Evolutionary conservation across 192 early-diverging fungal species (phyloP), one percentile per base, ranked within the genome.

Genomic region (Coemansia sp.): DNA sequence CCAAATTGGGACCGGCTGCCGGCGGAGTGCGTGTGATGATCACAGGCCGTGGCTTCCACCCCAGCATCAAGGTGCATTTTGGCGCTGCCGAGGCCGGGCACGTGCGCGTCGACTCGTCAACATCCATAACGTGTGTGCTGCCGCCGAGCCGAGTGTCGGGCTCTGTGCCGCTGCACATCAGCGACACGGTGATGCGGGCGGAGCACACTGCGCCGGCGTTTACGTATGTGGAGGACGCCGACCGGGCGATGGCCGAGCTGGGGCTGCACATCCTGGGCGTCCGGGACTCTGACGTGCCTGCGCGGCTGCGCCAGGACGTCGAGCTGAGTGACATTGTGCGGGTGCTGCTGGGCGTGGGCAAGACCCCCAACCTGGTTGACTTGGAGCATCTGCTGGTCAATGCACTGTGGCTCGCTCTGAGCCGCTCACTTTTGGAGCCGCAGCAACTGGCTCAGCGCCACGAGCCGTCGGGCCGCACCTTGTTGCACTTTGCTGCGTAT

Each of bases 221-320:
- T 54, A 73, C 73, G 5, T 87, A 85, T 27, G 68, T 82, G 29
- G 83, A 86, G 59, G 88, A 96, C 66, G 84, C 91, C 20, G 95
- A 98, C 71, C 85, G 90, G 43, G 90, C 91, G n/a, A 70, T 98
- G 59, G 87, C 94, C 73, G 94, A 95, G 64, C 84, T 98, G 20
- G 90, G 93, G 3, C 78, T 98, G 54, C 93, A 94, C 53, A 88
- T 94, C 0, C 87, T 95, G 0, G 95, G 95, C 18, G 65, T 97
- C 60, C 83, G 89, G 65, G 88, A 92, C 82, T 35, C 32, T 7
- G 32, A 35, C 7, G 32, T 35, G 32, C 32, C 32, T 9, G 32
- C 9, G 32, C 32, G 32, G 32, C 32, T 35, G 88, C 86, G 13
- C 57, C 65, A 65, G 11, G 72, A 49, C 3, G 47, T 7, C 13